phyloP scores from a whole-genome alignment of 169 alveolate genomes.

The Cryptosporidium sp. region DNA sequence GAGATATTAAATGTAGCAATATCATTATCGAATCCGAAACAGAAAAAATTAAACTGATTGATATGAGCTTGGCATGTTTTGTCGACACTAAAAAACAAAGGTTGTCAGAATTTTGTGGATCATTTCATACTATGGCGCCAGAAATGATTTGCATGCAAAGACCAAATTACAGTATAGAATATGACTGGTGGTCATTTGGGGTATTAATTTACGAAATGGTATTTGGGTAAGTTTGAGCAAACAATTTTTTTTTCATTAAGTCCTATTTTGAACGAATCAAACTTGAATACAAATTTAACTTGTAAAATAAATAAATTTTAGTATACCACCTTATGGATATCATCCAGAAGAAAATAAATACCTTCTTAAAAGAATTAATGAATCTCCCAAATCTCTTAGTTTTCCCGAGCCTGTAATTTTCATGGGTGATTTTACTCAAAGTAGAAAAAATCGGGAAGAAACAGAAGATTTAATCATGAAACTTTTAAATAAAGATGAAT shows the following conservation, averaged over 20 bases:
- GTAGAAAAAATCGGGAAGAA: neutral
- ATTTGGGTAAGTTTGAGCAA: constrained; percentile 30
- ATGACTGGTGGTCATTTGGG: constrained; percentile 74
- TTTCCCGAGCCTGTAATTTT: constrained; percentile 24
- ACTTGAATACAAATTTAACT: neutral
- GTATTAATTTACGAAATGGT: constrained; percentile 45
- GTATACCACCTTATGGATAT: constrained; percentile 71
- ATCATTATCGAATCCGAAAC: constrained; percentile 20
- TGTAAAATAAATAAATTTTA: neutral
- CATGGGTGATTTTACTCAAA: neutral
- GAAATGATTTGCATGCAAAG: constrained; percentile 47
- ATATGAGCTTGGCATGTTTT: constrained; percentile 50
- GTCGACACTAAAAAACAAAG: constrained; percentile 1
- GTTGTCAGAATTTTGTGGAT: constrained; percentile 62
- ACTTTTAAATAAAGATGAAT: constrained; percentile 12
- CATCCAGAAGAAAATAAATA: constrained; percentile 63
- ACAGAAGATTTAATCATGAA: neutral
- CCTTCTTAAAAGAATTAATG: constrained; percentile 30
- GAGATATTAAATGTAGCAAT: constrained; percentile 65
- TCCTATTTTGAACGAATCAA: neutral
- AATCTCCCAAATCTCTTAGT: constrained; percentile 41
- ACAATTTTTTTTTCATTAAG: neutral
- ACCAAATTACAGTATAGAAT: constrained; percentile 39
- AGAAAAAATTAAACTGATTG: constrained; percentile 20
- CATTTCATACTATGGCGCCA: constrained; percentile 72